Conservation (phyloP, 441 rosid genomes). For the Oxalis stricta region DNA sequence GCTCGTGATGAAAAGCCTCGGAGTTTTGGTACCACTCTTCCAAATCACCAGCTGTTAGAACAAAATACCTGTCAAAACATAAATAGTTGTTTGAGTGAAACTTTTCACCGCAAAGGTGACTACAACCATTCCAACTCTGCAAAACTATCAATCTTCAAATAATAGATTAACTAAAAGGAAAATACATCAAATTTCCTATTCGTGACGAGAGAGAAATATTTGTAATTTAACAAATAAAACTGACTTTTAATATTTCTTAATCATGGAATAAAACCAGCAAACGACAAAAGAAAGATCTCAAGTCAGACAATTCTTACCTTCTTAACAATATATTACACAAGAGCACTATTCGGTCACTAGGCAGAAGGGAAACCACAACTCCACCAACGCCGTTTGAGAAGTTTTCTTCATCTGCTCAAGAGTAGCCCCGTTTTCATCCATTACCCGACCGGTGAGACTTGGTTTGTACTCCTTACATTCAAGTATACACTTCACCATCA, state of each 20-base stretch:
- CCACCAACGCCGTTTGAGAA: constrained; percentile 59
- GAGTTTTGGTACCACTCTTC: constrained; percentile 92
- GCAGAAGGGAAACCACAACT: constrained; percentile 67
- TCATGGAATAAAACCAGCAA: background rate
- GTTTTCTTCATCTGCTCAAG: constrained; percentile 80
- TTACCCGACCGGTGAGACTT: constrained; percentile 76
- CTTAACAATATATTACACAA: constrained; percentile 82
- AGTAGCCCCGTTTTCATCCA: constrained; percentile 68
- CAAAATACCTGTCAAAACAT: constrained; percentile 72
- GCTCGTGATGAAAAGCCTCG: constrained; percentile 97
- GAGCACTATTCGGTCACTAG: constrained; percentile 63
- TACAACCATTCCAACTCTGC: background rate
- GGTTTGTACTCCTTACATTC: constrained; percentile 97
- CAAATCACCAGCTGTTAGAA: constrained; percentile 73
- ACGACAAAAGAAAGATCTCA: background rate
- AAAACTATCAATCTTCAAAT: too few species aligned
- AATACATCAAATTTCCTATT: too few species aligned
- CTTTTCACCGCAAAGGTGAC: background rate
- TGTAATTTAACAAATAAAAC: too few species aligned
- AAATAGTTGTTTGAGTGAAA: constrained; percentile 12
- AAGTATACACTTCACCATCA: constrained; percentile 70
- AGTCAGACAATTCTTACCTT: constrained; percentile 38
- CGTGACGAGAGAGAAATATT: too few species aligned
- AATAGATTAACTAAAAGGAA: too few species aligned
- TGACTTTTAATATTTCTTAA: background rate